Conservation (phyloP, 2,329 filamentous ascomycete genomes). For the Huntiella abstrusa region DNA sequence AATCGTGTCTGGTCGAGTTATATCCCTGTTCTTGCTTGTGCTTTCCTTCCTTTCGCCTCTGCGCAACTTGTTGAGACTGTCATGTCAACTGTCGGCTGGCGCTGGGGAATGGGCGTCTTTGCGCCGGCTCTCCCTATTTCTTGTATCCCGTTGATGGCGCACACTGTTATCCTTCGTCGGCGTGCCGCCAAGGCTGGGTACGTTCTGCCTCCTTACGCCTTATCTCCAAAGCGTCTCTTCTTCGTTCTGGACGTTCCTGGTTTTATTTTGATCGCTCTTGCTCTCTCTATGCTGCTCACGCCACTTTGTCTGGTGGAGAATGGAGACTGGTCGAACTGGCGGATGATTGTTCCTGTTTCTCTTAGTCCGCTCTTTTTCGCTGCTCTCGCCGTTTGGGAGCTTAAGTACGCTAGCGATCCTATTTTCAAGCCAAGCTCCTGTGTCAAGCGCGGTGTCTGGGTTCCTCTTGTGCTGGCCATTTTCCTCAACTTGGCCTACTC, state of each 20-base stretch:
- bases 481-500: conserved; percentile 41
- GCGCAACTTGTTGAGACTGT: conserved; percentile 35
- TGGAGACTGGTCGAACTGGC: conserved; percentile 13
- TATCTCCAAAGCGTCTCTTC: conserved; percentile 26
- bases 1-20: conserved; percentile 46
- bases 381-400: conserved; percentile 29
- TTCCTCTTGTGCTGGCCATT: conserved; percentile 37
- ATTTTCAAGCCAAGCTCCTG: conserved; percentile 21
- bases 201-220: conserved; percentile 25
- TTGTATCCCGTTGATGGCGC: conserved; percentile 1
- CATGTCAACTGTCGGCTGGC: conserved; percentile 45
- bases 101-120: conserved; percentile 24
- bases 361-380: conserved; percentile 28
- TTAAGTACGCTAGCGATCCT: conserved; percentile 26
- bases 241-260: conserved; percentile 26
- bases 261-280: conserved; percentile 4
- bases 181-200: conserved; percentile 26
- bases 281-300: no score
- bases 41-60: conserved; percentile 47
- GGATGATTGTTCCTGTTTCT: conserved; percentile 25
- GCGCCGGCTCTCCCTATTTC: conserved; percentile 21
- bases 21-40: conserved; percentile 37
- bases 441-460: conserved; percentile 42
- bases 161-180: conserved; percentile 24
- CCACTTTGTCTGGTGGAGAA: no score